Evolutionary conservation across 2,329 filamentous ascomycete genomes (phyloP).

Genomic region (Phialophora macrospora): DNA sequence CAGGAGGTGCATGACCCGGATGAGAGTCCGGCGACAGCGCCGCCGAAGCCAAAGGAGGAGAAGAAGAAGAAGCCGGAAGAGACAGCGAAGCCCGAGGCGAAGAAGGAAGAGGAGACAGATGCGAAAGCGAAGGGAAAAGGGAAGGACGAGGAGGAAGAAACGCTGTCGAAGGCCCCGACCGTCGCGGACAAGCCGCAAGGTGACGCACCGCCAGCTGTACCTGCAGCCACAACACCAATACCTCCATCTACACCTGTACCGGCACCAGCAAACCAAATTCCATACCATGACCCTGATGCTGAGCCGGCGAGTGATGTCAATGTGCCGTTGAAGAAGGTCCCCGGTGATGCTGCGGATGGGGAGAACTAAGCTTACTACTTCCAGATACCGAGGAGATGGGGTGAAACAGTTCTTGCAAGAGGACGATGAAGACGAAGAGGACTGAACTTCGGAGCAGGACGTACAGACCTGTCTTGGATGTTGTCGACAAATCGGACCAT

Average conservation of each 20-base stretch:
- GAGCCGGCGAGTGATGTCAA: slow-evolving; percentile 28
- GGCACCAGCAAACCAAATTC: slow-evolving; percentile 4
- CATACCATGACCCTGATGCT: slow-evolving; percentile 23
- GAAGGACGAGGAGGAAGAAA: slow-evolving; percentile 11
- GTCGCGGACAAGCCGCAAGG: not conserved
- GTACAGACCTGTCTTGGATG: no score
- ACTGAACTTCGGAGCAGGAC: no score
- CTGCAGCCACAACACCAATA: not conserved
- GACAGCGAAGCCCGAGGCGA: not conserved
- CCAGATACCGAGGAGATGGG: no score
- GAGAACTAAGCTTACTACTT: slow-evolving; percentile 2
- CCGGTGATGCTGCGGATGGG: slow-evolving; percentile 10
- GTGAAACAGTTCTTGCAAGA: not conserved
- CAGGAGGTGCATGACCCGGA: slow-evolving; percentile 30
- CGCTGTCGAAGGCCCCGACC: not conserved
- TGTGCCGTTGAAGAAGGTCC: slow-evolving; percentile 28
- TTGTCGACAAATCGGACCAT: no score
- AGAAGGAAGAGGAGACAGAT: slow-evolving; percentile 10
- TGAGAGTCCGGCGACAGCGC: slow-evolving; percentile 37
- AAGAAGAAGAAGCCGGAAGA: slow-evolving; percentile 1
- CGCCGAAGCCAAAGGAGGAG: slow-evolving; percentile 30
- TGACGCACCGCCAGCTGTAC: not conserved
- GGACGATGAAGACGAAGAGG: not conserved
- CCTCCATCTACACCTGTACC: slow-evolving; percentile 1
- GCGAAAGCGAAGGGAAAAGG: slow-evolving; percentile 10